A percentile compares a stretch with the other conserved stretches of the same genome.
Conservation (phyloP, 1,284 basidiomycete species). For the Boletellus sp. region DNA sequence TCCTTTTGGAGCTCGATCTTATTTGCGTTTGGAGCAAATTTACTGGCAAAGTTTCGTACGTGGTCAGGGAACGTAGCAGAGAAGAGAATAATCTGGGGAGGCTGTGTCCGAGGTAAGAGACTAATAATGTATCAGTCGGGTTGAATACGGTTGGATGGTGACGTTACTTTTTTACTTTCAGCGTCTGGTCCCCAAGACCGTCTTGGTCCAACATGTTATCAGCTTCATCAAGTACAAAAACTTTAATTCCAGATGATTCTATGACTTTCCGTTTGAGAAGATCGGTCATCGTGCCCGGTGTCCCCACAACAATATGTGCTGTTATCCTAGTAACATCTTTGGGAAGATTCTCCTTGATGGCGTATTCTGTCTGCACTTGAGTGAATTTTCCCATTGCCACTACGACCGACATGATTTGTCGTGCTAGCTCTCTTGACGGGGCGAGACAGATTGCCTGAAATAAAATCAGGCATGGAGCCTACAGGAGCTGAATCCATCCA, state of each 20-base stretch:
- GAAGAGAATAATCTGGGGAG: conserved; percentile 89
- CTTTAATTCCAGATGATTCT: conserved; percentile 80
- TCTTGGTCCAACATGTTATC: conserved; percentile 98
- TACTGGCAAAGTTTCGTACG: conserved; percentile 85
- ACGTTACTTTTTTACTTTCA: conserved; percentile 83
- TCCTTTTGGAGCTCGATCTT: conserved; percentile 95
- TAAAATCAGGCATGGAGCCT: conserved; percentile 4
- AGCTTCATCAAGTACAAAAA: conserved; percentile 97
- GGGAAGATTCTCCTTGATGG: conserved; percentile 84
- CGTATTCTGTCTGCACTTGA: conserved; percentile 87
- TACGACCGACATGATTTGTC: conserved; percentile 96
- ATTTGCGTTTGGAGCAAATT: conserved; percentile 93
- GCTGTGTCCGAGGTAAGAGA: conserved; percentile 57
- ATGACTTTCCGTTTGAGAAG: conserved; percentile 72
- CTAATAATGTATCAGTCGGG: conserved; percentile 36
- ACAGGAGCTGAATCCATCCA: conserved; percentile 14
- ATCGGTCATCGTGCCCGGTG: conserved; percentile 93
- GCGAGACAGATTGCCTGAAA: conserved; percentile 85
- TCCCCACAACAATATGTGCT: conserved; percentile 93
- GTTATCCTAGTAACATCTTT: conserved; percentile 69
- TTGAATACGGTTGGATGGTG: background rate
- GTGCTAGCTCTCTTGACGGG: conserved; percentile 93
- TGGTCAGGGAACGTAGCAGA: conserved; percentile 97
- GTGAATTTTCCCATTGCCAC: conserved; percentile 96
- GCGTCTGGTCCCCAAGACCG: conserved; percentile 93